Evolutionary conservation across 352 stramenopile species (phyloP), one percentile per base, ranked within the genome.

Genomic region (Globisporangium nodosum): DNA sequence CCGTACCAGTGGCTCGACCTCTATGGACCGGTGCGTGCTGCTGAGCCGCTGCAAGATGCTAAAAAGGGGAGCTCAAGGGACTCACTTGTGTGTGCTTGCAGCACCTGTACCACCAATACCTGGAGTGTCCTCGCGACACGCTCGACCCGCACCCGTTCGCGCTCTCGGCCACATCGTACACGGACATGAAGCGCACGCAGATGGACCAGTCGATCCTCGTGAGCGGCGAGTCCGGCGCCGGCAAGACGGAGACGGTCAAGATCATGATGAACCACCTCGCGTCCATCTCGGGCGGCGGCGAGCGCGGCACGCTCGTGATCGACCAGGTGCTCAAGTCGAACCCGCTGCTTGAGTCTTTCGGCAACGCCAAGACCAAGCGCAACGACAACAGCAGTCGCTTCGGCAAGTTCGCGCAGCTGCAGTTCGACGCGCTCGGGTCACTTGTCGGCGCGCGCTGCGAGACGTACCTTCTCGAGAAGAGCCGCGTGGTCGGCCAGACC

Each of bases 391-490:
- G 74, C 45, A 81, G 66, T 73, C 75, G 83, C 9, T 92, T 92
- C 61, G 81, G 83, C 46, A 92, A 92, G 58, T 90, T 92, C 56
- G 80, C 81, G 15, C 82, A 92, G 65, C 68, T 92, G 11, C 82
- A 92, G 61, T 92, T 92, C 45, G 78, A 90, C 66, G 52, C 42
- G 7, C 61, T 71, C 27, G 80, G 82, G 3, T 84, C 71, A 18
- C 73, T 88, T 20, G 79, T 90, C 9, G 82, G 82, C 15, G 81
- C 80, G 55, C 70, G 81, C 33, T 87, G 76, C 50, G 80, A 90
- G 59, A 98, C 94, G 1, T 99, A 99, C 70, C 70, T 99, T 39
- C 74, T 99, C 12, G 96, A 99, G 69, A 99, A 99, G 70, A 96
- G 91, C 40, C 91, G 96, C 18, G 82, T 99, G 4, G 84, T 98